phyloP scores from a whole-genome alignment of 306 rosid genomes.

The Sindora glabra region DNA sequence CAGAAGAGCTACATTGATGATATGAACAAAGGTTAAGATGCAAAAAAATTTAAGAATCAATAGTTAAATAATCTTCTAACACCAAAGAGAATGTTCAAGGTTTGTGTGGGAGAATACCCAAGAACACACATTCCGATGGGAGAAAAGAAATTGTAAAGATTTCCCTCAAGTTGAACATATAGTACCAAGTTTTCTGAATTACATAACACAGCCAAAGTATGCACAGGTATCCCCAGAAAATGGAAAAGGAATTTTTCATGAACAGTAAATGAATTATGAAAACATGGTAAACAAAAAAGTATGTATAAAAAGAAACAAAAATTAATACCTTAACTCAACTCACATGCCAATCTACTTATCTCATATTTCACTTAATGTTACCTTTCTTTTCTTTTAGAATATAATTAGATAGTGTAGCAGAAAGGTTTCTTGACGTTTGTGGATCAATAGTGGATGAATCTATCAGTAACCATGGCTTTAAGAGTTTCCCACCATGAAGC shows the following conservation, averaged over 20 bases:
- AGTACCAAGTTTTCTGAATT: background rate
- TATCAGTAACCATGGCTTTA: conserved; percentile 78
- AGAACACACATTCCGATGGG: background rate
- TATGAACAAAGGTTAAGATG: background rate
- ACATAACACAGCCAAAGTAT: conserved; percentile 1
- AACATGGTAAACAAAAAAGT: background rate
- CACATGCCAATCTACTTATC: conserved; percentile 2
- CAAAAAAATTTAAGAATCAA: background rate
- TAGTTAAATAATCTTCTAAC: background rate
- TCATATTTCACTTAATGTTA: conserved; percentile 19
- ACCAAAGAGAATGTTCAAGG: background rate
- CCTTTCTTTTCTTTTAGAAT: conserved; percentile 62
- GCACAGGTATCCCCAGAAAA: background rate
- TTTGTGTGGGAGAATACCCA: background rate
- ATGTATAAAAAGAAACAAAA: conserved; percentile 1
- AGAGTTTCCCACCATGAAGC: conserved; percentile 54
- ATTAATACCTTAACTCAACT: background rate
- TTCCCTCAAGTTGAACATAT: background rate
- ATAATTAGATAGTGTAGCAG: conserved; percentile 49
- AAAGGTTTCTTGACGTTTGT: conserved; percentile 74
- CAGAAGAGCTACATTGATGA: background rate
- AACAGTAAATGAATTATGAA: background rate
- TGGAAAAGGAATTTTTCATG: background rate
- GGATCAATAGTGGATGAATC: conserved; percentile 96
- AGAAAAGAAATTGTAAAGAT: background rate